Conservation (phyloP, 1,284 basidiomycete species). For the Ceratobasidium sp. region DNA sequence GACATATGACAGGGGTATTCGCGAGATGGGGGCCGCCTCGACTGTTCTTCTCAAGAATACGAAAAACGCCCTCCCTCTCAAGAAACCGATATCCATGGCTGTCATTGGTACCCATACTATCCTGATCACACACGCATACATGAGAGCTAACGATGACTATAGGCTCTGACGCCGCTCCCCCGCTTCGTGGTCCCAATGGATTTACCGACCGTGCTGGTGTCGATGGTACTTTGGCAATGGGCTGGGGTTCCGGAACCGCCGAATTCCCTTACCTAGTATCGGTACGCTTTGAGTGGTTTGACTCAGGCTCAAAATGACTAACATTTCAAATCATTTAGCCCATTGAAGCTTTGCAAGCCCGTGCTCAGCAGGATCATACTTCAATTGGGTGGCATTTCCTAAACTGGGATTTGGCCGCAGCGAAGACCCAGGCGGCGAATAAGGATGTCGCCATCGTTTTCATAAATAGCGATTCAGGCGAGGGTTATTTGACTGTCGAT, state of each 20-base stretch:
- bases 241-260: slow-evolving; percentile 76
- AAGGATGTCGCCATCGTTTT: slow-evolving; percentile 76
- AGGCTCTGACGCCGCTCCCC: slow-evolving; percentile 76
- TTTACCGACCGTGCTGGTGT: slow-evolving; percentile 69
- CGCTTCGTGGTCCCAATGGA: slow-evolving; percentile 72
- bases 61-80: slow-evolving; percentile 68
- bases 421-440: slow-evolving; percentile 55
- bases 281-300: not conserved
- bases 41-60: slow-evolving; percentile 84
- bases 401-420: slow-evolving; percentile 27
- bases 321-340: slow-evolving; percentile 53
- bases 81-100: slow-evolving; percentile 42
- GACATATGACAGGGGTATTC: slow-evolving; percentile 56
- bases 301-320: not conserved
- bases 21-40: slow-evolving; percentile 76
- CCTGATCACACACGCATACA: not conserved
- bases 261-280: slow-evolving; percentile 57
- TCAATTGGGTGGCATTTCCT: slow-evolving; percentile 50
- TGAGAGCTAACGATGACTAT: not conserved
- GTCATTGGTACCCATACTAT: slow-evolving; percentile 27
- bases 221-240: slow-evolving; percentile 80
- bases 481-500: slow-evolving; percentile 77
- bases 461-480: slow-evolving; percentile 76
- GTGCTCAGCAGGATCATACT: slow-evolving; percentile 62
- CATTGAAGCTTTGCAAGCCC: slow-evolving; percentile 71